Evolutionary conservation across 257 asterid genomes (phyloP).

Genomic region (Gentiana straminea): DNA sequence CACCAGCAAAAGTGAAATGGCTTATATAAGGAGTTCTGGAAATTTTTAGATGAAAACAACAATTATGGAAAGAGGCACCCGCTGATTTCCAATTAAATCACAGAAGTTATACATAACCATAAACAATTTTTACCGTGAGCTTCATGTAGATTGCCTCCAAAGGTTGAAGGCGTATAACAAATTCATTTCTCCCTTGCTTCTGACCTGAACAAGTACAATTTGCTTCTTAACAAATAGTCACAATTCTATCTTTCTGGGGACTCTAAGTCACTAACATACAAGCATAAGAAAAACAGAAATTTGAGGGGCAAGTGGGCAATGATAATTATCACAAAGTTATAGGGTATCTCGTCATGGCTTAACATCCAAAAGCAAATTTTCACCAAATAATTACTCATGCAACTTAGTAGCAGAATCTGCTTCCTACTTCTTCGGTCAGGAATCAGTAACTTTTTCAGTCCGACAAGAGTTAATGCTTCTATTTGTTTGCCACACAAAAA

Average conservation of each 20-base stretch:
- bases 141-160: conserved; percentile 95
- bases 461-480: too few species aligned
- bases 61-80: too few species aligned
- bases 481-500: too few species aligned
- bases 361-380: too few species aligned
- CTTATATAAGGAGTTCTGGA: too few species aligned
- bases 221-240: not conserved
- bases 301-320: not conserved
- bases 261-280: too few species aligned
- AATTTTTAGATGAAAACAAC: too few species aligned
- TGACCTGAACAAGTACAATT: conserved; percentile 36
- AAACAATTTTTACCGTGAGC: conserved; percentile 49
- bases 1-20: too few species aligned
- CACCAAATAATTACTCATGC: not conserved
- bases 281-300: not conserved
- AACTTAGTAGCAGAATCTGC: not conserved
- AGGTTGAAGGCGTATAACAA: conserved; percentile 95
- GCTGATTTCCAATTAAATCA: too few species aligned
- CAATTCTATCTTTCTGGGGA: too few species aligned
- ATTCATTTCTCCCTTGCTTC: conserved; percentile 84
- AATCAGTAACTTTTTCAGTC: too few species aligned
- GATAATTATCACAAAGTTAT: not conserved
- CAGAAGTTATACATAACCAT: not conserved
- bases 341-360: not conserved
- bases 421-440: too few species aligned